phyloP scores from a whole-genome alignment of 2,329 filamentous ascomycete genomes.

The Phialemonium atrogriseum region DNA sequence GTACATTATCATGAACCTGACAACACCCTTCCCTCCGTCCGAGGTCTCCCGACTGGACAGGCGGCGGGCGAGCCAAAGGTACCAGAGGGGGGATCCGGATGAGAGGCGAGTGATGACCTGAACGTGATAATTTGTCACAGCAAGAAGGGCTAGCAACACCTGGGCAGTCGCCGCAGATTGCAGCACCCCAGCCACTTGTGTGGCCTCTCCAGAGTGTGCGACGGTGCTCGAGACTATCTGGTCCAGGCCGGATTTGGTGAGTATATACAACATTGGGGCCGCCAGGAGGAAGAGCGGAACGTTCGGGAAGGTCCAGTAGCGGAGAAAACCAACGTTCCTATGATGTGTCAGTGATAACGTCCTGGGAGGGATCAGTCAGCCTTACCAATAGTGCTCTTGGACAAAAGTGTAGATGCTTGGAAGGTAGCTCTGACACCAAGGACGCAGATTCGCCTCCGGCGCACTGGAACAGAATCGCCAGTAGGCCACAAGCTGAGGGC shows the following conservation, averaged over 20 bases:
- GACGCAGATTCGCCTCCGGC: constrained; percentile 32
- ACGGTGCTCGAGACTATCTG: constrained; percentile 6
- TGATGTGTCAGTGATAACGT: constrained; percentile 11
- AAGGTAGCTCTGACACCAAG: constrained; percentile 66
- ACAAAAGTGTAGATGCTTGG: constrained; percentile 92
- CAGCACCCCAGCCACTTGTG: constrained; percentile 24
- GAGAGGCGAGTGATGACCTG: constrained; percentile 88
- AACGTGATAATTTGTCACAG: constrained; percentile 77
- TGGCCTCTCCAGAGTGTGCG: constrained; percentile 5
- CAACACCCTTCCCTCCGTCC: constrained; percentile 21
- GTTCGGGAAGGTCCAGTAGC: constrained; percentile 85
- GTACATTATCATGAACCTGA: constrained; percentile 73
- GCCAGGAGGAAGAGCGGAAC: constrained; percentile 82
- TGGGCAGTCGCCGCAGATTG: constrained; percentile 63
- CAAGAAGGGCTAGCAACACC: constrained; percentile 59
- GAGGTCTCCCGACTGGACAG: constrained; percentile 26
- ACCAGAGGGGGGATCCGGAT: constrained; percentile 85
- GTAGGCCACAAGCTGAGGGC: constrained; percentile 73
- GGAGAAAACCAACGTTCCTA: constrained; percentile 81
- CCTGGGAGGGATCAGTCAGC: constrained; percentile 8
- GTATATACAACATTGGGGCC: constrained; percentile 62
- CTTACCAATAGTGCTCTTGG: constrained; percentile 83
- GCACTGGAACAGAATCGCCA: constrained; percentile 51
- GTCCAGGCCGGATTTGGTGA: constrained; percentile 52
- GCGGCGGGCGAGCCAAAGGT: constrained; percentile 63